Base-by-base conservation (phyloP, 345 rosid species). In the Citrus unshiu region DNA sequence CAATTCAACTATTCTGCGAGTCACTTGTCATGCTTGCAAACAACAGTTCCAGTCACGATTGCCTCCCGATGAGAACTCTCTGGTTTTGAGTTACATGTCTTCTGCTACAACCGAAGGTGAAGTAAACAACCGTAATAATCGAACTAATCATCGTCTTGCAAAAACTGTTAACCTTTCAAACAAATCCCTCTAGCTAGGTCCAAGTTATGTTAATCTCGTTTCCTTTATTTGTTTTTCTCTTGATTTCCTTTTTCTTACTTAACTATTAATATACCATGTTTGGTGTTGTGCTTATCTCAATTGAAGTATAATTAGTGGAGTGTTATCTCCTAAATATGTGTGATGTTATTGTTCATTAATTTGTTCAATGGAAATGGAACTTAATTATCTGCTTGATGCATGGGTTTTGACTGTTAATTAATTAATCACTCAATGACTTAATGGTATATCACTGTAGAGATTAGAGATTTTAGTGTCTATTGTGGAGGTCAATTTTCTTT, bases 21-120 rank as follows among this genome's bases (percentile, higher is more conserved):
- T 96, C 75, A 92, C 97, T 64, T 96, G 99, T 73, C 90, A 88
- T 21, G 82, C 88, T 65, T 96, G 99, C 86, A 91, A 88, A 79
- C 89, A 89, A n/a, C 85, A 86, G 29, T 85, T 91, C 75, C 93
- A 84, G 40, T 83, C 89, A 9, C 80, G 73, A 71, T 39, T 83
- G 40, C 78, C 82, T 10, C 71, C 85, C 6, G 89, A 83, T 39
- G 89, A 87, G 34, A 86, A 88, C 73, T 87, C 91, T 43, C 72
- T 89, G 73, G 90, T 81, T 24, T 51, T 84, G 82, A 87, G 95
- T 77, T 85, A 86, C 84, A 72, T 86, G 74, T 86, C 87, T 9
- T 88, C 92, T 10, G 88, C 90, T 30, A 77, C 82, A 22, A 86
- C 88, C 61, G 89, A 82, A 58, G 84, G 86, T 70, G 90, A 87